Base-by-base conservation (phyloP, 2,329 filamentous ascomycete species). In the Ophiocordyceps camponoti-saundersi region DNA sequence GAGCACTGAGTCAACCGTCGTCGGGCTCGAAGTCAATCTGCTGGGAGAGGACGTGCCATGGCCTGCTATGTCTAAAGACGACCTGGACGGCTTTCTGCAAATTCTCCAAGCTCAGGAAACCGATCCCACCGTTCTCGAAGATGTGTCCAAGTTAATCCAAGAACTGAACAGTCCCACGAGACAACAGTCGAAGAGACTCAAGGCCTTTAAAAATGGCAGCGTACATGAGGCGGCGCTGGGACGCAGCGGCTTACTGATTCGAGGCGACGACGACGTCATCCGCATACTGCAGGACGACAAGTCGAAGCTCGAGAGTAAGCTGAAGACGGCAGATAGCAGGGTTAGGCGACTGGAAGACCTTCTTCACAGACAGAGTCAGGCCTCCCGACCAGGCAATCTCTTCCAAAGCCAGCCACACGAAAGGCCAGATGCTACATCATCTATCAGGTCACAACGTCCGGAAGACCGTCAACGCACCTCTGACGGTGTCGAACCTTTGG, bases 141-240 rank as follows among this genome's bases (percentile, higher is more conserved):
- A 94, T 46, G 71, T 96, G 32, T 68, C 72, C 3, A 85, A 87
- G 57, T 75, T 88, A 18, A 74, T 93, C 49, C 79, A 80, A 50
- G 88, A 94, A 47, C 71, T 96, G 15, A 81, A 81, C 59, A 78
- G 75, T 48, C 88, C 90, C 3, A 92, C 86, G 0, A 87, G 83
- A 55, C 86, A 92, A 60, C 89, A 94, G 59, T 77, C 81, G 50
- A 89, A 87, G 62, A 79, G 87, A 48, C 77, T 92, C 7, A 94
- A 90, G 61, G 88, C 87, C 6, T 96, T 98, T 69, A 95, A 95
- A 60, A 92, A 93, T 58, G 92, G 92, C 16, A 96, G 92, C 58
- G 76, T 96, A 36, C 88, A 95, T 56, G 92, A 96, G 59, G 82
- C 82, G n/a, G 79, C 78, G 3, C 74, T 95, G 50, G 87, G 87